Base-by-base conservation (phyloP, 108 stramenopile genomes). In the Discostella pseudostelligera region DNA sequence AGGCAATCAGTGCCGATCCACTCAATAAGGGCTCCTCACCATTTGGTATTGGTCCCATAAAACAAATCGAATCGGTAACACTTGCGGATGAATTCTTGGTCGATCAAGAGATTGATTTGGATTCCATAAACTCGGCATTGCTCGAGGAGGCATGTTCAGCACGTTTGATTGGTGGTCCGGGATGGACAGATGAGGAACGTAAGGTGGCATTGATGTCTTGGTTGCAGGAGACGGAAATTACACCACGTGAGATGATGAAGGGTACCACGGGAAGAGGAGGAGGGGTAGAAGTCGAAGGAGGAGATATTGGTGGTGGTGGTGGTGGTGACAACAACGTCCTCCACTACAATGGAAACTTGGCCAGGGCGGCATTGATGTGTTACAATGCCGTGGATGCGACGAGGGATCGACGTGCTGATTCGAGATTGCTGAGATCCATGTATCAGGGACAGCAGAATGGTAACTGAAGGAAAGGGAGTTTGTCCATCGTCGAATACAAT, bases 291-390 rank as follows among this genome's bases (percentile, higher is more conserved):
- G 55, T 56, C 67, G 16, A 70, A 47, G 46, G 65, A 63, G 39
- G 19, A 25, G 26, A 19, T 11, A 21, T 10, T 48, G 47, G 20
- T 22, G 14, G 28, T 28, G 29, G 28, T 4, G 10, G 14, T 54
- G 24, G 24, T 11, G 47, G 0, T 22, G 12, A 48, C 20, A 45
- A 46, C 20, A 8, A 24, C 13, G n/a, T n/a, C 26, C 20, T 17
- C 14, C 37, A 81, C 44, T 89, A 83, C 70, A 93, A 93, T 81
- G 82, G 66, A 14, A 93, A 93, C 61, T 63, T 93, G 65, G 91
- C 88, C 5, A 74, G 88, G 46, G 68, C 83, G 22, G 65, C 78
- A 1, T 67, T 89, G 20, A 62, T 93, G 83, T 67, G 80, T 44
- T 88, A 86, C 48, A 77, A 88, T 76, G 76, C 76, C 2, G 20